These are phyloP conservation scores for Nicotiana obtusifolia DNA, from an alignment of 257 asterid species.

Conservation along the genomic window DNA sequence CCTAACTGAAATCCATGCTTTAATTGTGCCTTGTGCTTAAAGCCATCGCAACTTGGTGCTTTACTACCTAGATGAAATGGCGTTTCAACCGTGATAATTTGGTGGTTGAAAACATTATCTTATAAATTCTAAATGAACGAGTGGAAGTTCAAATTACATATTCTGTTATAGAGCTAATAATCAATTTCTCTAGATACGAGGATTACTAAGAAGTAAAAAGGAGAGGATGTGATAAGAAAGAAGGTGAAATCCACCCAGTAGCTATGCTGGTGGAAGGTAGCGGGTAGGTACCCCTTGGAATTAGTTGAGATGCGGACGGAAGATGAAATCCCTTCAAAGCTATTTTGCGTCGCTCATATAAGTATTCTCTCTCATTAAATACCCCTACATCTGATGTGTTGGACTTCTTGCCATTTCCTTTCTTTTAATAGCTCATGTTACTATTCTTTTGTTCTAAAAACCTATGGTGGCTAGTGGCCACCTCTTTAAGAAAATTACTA, in stretches of 20 bases:
- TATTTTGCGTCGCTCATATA: background rate
- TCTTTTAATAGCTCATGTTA: background rate
- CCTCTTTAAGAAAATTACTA: background rate
- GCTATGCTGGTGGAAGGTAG: too few species aligned
- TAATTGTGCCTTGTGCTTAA: background rate
- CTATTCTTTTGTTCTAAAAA: background rate
- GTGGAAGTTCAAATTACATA: too few species aligned
- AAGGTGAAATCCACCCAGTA: background rate
- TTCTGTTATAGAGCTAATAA: too few species aligned
- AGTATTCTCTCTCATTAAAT: background rate
- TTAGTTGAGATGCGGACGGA: background rate
- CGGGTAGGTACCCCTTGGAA: too few species aligned
- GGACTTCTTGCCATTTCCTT: background rate
- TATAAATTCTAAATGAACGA: too few species aligned
- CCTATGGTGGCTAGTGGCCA: background rate
- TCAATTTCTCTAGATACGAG: background rate
- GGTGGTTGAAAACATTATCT: background rate
- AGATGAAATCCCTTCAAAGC: background rate
- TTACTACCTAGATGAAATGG: background rate
- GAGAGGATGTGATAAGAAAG: background rate
- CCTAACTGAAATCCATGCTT: background rate
- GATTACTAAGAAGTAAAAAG: background rate
- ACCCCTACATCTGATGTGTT: background rate
- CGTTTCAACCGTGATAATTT: background rate
- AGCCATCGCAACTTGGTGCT: background rate